phyloP scores from a whole-genome alignment of 306 rosid genomes.

The Benincasa hispida region DNA sequence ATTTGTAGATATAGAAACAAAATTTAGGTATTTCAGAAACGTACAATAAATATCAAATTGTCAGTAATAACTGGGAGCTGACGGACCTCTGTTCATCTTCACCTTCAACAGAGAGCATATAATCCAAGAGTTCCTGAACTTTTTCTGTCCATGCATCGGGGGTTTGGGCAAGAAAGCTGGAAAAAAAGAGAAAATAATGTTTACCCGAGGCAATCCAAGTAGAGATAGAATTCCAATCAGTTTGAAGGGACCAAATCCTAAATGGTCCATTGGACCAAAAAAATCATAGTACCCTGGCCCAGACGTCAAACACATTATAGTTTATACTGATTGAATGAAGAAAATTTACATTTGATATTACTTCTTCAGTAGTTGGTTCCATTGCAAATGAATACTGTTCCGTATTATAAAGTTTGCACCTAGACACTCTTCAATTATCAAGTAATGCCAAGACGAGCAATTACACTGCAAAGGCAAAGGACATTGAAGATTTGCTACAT shows the following conservation, averaged over 20 bases:
- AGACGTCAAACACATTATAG: too few relatives aligned
- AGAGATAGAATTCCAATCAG: neutral
- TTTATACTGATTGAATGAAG: neutral
- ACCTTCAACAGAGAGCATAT: slow-evolving; percentile 71
- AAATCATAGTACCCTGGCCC: too few relatives aligned
- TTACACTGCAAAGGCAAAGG: neutral
- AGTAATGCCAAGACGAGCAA: neutral
- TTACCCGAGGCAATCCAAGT: neutral
- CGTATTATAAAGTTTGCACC: too few relatives aligned
- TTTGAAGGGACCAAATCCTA: neutral
- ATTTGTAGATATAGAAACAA: slow-evolving; percentile 8
- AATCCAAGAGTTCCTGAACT: slow-evolving; percentile 59
- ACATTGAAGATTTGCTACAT: neutral
- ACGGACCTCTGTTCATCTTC: slow-evolving; percentile 78
- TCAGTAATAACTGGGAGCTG: slow-evolving; percentile 9
- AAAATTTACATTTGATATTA: neutral
- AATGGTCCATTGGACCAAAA: too few relatives aligned
- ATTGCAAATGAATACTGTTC: too few relatives aligned
- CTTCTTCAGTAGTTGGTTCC: neutral
- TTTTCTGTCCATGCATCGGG: slow-evolving; percentile 72
- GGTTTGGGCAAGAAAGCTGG: slow-evolving; percentile 93
- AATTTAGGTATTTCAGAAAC: neutral
- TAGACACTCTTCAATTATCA: neutral
- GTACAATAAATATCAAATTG: neutral
- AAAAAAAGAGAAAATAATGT: neutral